Conservation (phyloP, 345 rosid species). For the Bretschneidera sinensis region DNA sequence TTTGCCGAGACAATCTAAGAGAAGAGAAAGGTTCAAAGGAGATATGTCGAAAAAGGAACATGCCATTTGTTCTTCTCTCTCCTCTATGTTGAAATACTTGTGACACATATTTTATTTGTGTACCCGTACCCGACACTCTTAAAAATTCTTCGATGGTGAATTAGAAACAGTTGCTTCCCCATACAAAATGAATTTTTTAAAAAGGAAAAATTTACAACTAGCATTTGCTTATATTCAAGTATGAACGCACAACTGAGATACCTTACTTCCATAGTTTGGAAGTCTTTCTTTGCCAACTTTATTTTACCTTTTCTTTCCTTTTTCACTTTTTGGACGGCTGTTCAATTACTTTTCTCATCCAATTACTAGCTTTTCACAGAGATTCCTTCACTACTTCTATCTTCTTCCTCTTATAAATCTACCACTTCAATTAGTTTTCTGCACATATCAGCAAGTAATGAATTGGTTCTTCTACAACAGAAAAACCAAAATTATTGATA, state of each 20-base stretch:
- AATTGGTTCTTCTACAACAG: neutral
- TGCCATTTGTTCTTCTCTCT: no score
- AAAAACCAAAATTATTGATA: neutral
- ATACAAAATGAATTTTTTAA: no score
- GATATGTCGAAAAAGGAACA: no score
- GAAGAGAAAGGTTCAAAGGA: no score
- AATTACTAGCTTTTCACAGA: constrained; percentile 24
- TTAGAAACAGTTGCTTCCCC: no score
- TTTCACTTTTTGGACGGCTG: constrained; percentile 46
- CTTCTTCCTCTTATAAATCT: constrained; percentile 22
- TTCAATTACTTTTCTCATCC: constrained; percentile 16
- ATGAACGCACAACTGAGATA: neutral
- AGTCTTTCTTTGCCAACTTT: neutral
- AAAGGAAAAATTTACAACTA: neutral
- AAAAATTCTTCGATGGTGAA: no score
- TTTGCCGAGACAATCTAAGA: no score
- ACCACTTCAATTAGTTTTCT: neutral
- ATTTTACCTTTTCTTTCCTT: neutral
- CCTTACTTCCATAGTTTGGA: neutral
- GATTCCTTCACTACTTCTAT: constrained; percentile 25
- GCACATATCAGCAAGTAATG: neutral
- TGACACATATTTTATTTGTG: no score
- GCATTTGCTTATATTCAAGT: no score
- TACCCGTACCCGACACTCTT: no score
- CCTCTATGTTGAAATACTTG: no score